phyloP scores from a whole-genome alignment of 108 stramenopile genomes.

The Mediolabrus comicus region DNA sequence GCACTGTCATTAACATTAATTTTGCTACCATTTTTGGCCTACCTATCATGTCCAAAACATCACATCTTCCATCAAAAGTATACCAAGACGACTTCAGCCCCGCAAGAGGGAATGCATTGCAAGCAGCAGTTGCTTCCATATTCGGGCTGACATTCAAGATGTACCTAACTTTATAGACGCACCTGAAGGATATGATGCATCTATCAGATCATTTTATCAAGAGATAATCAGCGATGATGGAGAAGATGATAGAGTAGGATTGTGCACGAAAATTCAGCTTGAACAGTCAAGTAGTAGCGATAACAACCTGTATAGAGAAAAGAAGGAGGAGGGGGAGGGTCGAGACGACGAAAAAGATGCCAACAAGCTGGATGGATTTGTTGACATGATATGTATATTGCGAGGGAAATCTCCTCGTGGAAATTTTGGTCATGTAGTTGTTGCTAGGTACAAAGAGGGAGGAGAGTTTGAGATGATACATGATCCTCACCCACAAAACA shows the following conservation, averaged over 20 bases:
- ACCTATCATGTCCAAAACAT: too few species aligned
- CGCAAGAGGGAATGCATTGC: conserved; percentile 24
- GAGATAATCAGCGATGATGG: too few species aligned
- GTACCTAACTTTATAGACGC: conserved; percentile 33
- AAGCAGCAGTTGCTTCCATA: conserved; percentile 24
- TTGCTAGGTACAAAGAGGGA: conserved; percentile 10
- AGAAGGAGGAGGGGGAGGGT: background rate
- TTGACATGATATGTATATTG: conserved; percentile 26
- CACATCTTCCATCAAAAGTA: background rate
- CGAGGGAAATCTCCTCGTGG: conserved; percentile 42
- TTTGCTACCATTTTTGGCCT: too few species aligned
- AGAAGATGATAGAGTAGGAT: too few species aligned
- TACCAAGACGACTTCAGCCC: conserved; percentile 22
- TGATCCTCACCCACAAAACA: conserved; percentile 44
- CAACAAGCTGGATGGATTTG: conserved; percentile 1
- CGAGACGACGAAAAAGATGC: background rate
- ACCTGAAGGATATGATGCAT: background rate
- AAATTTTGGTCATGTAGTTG: conserved; percentile 42
- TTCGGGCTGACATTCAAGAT: background rate
- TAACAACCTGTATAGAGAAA: background rate
- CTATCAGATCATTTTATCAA: conserved; percentile 1
- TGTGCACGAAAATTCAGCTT: background rate
- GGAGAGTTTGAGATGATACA: conserved; percentile 35
- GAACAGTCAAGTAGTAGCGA: background rate
- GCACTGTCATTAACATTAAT: too few species aligned